These are phyloP conservation scores for Didymella glomerata DNA, from an alignment of 2,329 filamentous ascomycete species.

Conservation along the genomic window DNA sequence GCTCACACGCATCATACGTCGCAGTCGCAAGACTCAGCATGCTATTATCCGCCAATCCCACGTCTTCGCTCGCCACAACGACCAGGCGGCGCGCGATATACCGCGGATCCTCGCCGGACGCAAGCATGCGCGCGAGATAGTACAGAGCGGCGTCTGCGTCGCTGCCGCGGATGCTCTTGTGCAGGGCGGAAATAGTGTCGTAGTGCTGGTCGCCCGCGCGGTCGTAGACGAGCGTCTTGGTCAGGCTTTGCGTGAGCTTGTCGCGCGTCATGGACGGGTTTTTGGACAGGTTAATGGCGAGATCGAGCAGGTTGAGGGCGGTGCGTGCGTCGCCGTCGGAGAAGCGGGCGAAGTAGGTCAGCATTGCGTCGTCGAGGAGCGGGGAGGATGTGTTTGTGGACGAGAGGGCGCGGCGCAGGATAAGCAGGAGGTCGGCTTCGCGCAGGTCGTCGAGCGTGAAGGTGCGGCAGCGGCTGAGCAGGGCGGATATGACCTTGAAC, in stretches of 20 bases:
- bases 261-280: slow-evolving; percentile 73
- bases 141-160: slow-evolving; percentile 90
- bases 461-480: slow-evolving; percentile 87
- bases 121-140: slow-evolving; percentile 94
- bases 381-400: slow-evolving; percentile 63
- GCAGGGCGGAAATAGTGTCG: slow-evolving; percentile 95
- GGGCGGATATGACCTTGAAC: slow-evolving; percentile 87
- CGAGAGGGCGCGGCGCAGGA: slow-evolving; percentile 77
- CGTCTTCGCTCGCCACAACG: slow-evolving; percentile 92
- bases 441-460: slow-evolving; percentile 84
- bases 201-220: slow-evolving; percentile 96
- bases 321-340: slow-evolving; percentile 93
- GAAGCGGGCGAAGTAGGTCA: slow-evolving; percentile 84
- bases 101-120: slow-evolving; percentile 90
- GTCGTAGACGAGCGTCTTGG: slow-evolving; percentile 94
- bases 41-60: slow-evolving; percentile 86
- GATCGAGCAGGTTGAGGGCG: slow-evolving; percentile 88
- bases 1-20: slow-evolving; percentile 86
- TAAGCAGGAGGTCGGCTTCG: slow-evolving; percentile 74
- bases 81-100: slow-evolving; percentile 93
- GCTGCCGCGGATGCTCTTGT: slow-evolving; percentile 91
- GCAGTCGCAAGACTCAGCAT: slow-evolving; percentile 86
- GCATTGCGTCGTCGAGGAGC: slow-evolving; percentile 78
- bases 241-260: slow-evolving; percentile 81
- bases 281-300: slow-evolving; percentile 79